Evolutionary conservation across 1,284 basidiomycete species (phyloP).

Genomic region (Ceratobasidium papillatum): DNA sequence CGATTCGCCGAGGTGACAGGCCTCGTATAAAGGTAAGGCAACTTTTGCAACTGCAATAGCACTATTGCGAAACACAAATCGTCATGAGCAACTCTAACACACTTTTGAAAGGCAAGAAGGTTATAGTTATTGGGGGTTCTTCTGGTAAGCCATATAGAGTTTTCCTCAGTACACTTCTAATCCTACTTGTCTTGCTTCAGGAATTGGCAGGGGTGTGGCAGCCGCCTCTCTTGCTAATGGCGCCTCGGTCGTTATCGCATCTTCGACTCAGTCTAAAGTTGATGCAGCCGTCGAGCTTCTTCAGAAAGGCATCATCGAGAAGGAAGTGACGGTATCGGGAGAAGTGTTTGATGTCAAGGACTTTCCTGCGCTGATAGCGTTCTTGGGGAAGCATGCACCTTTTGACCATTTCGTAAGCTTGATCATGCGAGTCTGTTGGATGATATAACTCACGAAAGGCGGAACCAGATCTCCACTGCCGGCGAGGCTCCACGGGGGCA

Average conservation of each 20-base stretch:
- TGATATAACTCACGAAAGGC: background rate
- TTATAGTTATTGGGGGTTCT: constrained; percentile 10
- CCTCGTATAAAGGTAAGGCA: no score
- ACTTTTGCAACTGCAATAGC: no score
- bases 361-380: constrained; percentile 9
- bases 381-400: constrained; percentile 7
- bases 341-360: background rate
- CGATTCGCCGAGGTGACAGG: no score
- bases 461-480: background rate
- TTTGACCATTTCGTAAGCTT: constrained; percentile 19
- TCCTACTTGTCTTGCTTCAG: background rate
- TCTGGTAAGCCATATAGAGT: background rate
- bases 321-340: background rate
- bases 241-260: constrained; percentile 35
- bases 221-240: constrained; percentile 12
- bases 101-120: constrained; percentile 10
- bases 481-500: background rate
- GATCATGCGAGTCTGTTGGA: background rate
- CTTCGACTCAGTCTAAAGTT: constrained; percentile 6
- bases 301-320: background rate
- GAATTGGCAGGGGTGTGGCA: constrained; percentile 30
- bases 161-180: background rate
- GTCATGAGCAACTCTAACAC: background rate
- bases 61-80: no score
- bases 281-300: constrained; percentile 21